Percentiles rank a stretch among this genome's conserved stretches.
phyloP scores from a whole-genome alignment of 2,329 filamentous ascomycete species.

The Neophaeococcomyces aloes region DNA sequence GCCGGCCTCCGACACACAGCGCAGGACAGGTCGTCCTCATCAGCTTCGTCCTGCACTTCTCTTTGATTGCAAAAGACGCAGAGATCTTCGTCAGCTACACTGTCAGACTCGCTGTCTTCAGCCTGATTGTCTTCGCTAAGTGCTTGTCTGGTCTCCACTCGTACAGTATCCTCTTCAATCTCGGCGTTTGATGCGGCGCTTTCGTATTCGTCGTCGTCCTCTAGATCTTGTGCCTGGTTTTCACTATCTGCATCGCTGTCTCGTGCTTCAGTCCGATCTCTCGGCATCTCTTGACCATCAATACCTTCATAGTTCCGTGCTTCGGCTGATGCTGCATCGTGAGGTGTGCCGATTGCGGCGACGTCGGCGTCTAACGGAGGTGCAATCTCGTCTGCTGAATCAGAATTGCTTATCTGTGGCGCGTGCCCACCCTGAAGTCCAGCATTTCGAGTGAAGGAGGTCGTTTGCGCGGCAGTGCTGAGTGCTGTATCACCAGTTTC shows the following conservation, averaged over 20 bases:
- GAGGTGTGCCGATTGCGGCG: neutral
- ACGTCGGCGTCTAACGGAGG: too few species aligned
- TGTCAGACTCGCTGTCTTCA: conserved; percentile 1
- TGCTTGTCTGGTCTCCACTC: neutral
- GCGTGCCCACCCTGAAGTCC: too few species aligned
- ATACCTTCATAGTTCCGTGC: neutral
- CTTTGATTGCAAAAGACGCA: conserved; percentile 34
- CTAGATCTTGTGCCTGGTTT: conserved; percentile 25
- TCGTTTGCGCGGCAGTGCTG: too few species aligned
- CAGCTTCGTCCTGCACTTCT: conserved; percentile 32
- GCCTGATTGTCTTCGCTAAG: neutral
- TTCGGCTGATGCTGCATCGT: neutral
- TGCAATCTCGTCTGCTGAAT: too few species aligned
- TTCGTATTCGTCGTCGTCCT: conserved; percentile 36
- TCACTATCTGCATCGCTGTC: conserved; percentile 10
- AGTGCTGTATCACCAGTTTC: too few species aligned
- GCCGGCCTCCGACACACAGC: conserved; percentile 71
- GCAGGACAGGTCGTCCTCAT: conserved; percentile 43
- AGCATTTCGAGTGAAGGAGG: too few species aligned
- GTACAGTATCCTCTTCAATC: conserved; percentile 30
- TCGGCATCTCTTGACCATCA: conserved; percentile 10
- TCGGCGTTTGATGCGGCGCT: conserved; percentile 27
- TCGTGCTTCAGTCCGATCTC: conserved; percentile 5
- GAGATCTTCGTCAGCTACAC: conserved; percentile 21
- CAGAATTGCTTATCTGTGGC: too few species aligned